Evolutionary conservation across 441 rosid genomes (phyloP).

Genomic region (Manihot esculenta): DNA sequence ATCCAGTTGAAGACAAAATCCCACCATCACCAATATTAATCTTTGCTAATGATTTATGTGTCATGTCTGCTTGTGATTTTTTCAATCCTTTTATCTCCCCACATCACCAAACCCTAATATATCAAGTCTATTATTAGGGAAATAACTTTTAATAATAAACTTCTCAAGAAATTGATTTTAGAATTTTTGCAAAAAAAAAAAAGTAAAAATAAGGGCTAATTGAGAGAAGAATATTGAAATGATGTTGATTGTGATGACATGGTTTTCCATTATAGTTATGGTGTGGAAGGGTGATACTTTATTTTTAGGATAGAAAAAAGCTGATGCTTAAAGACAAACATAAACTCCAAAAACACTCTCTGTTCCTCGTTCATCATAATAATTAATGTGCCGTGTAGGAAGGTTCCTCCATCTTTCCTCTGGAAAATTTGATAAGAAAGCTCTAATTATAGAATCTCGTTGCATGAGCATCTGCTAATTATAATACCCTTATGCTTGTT

Average conservation of each 20-base stretch:
- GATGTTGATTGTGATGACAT: conserved; percentile 34
- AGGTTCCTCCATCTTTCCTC: conserved; percentile 45
- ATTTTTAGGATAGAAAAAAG: conserved; percentile 1
- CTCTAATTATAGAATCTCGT: neutral
- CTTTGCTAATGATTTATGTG: conserved; percentile 11
- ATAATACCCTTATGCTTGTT: neutral
- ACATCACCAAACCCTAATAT: neutral
- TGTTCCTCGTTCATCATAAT: conserved; percentile 22
- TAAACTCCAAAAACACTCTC: conserved; percentile 26
- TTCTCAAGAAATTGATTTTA: neutral
- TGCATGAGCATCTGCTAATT: neutral
- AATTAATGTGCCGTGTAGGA: conserved; percentile 31
- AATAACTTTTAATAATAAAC: too few species aligned
- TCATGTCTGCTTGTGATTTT: conserved; percentile 29
- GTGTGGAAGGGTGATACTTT: too few species aligned
- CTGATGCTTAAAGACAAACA: conserved; percentile 18
- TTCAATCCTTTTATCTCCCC: conserved; percentile 27
- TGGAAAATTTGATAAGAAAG: conserved; percentile 12
- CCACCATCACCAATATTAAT: neutral
- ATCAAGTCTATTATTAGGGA: neutral
- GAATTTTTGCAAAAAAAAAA: neutral
- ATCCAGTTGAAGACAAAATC: neutral
- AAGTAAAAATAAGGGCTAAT: too few species aligned
- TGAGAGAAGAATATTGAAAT: neutral
- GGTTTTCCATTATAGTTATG: conserved; percentile 18